Evolutionary conservation across 768 basidiomycete genomes (phyloP).

Genomic region (Pleurotus citrinopileatus): DNA sequence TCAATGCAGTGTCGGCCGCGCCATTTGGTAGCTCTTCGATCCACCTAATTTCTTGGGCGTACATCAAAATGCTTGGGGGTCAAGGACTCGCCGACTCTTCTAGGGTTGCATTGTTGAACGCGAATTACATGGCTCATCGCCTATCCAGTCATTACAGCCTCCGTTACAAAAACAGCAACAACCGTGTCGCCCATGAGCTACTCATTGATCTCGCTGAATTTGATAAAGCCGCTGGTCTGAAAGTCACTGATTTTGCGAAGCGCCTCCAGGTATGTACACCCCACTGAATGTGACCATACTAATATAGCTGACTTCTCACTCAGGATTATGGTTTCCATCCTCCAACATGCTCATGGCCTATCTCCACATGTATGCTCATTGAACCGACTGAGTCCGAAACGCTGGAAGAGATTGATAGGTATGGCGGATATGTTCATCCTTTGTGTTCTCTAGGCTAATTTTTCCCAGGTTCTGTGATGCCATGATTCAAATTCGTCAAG

Average conservation of each 20-base stretch:
- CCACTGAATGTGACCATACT: background rate
- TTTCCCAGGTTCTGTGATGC: conserved; percentile 89
- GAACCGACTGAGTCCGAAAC: conserved; percentile 98
- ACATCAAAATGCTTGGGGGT: conserved; percentile 99
- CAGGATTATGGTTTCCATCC: conserved; percentile 94
- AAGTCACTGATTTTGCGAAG: conserved; percentile 96
- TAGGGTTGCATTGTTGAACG: conserved; percentile 85
- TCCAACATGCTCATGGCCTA: conserved; percentile 98
- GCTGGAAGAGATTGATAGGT: conserved; percentile 89
- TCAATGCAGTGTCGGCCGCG: conserved; percentile 86
- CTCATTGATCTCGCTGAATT: conserved; percentile 96
- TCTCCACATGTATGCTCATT: conserved; percentile 94
- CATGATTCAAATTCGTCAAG: conserved; percentile 93
- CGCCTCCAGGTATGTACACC: conserved; percentile 69
- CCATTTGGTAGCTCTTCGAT: conserved; percentile 96
- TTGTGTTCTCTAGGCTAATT: background rate
- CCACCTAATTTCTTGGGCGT: conserved; percentile 96
- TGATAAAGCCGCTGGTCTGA: conserved; percentile 83
- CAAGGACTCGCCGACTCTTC: conserved; percentile 83
- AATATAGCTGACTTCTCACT: background rate
- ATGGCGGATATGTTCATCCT: conserved; percentile 12
- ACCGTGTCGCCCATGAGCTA: conserved; percentile 93
- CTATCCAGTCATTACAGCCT: conserved; percentile 82
- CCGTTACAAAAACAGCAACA: conserved; percentile 87
- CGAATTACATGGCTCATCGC: conserved; percentile 95